Evolutionary conservation across 345 rosid genomes (phyloP).

Genomic region (Camelina neglecta): DNA sequence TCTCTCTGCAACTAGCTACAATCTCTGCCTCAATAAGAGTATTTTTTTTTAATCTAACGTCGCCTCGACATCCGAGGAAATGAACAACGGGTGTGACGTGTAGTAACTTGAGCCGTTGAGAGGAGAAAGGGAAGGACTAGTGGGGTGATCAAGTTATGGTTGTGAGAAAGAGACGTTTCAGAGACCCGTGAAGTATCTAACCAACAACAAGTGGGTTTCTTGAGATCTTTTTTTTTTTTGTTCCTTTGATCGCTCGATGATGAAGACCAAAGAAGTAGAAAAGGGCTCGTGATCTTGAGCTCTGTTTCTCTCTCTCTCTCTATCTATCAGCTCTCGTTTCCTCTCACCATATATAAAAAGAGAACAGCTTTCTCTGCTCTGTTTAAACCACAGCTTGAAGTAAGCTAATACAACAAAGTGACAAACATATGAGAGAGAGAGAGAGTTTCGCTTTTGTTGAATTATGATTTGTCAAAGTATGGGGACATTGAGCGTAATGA

Average conservation of each 20-base stretch:
- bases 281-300: constrained; percentile 33
- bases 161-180: constrained; percentile 36
- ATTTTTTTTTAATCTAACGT: constrained; percentile 8
- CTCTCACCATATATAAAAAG: background rate
- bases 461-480: constrained; percentile 22
- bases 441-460: constrained; percentile 17
- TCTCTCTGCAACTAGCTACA: constrained; percentile 1
- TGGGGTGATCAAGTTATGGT: constrained; percentile 31
- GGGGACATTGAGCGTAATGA: background rate
- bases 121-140: background rate
- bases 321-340: constrained; percentile 6
- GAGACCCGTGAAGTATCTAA: constrained; percentile 43
- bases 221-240: constrained; percentile 30
- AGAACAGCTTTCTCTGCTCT: constrained; percentile 30
- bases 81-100: constrained; percentile 19
- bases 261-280: background rate
- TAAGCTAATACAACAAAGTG: constrained; percentile 3
- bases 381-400: constrained; percentile 40
- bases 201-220: constrained; percentile 52
- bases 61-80: constrained; percentile 8
- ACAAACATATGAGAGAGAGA: constrained; percentile 5
- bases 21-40: too few species aligned
- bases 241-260: constrained; percentile 28
- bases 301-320: constrained; percentile 4
- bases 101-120: constrained; percentile 29